Evolutionary conservation across 2,329 filamentous ascomycete species (phyloP).

Genomic region (Hypoxylon sp.): DNA sequence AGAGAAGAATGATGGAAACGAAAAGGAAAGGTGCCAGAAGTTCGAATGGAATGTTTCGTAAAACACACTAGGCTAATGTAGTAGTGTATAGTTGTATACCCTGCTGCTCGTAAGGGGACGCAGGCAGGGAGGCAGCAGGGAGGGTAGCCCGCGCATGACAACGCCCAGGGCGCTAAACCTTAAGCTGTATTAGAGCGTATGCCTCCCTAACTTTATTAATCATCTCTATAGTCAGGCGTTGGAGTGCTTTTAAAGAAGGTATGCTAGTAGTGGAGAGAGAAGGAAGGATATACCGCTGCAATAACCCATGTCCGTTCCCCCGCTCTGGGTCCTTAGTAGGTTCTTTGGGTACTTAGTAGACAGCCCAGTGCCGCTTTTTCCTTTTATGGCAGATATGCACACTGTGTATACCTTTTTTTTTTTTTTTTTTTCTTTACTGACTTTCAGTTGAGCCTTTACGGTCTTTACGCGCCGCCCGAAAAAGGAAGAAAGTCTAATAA

Average conservation of each 20-base stretch:
- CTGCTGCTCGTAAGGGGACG: background rate
- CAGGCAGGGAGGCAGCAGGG: constrained; percentile 6
- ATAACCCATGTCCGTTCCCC: constrained; percentile 33
- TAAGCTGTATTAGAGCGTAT: constrained; percentile 9
- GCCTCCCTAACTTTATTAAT: constrained; percentile 6
- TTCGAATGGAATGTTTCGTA: constrained; percentile 37
- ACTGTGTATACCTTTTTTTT: background rate
- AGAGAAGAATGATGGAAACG: constrained; percentile 33
- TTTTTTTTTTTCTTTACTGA: constrained; percentile 28
- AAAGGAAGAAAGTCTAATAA: constrained; percentile 33
- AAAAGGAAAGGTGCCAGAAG: constrained; percentile 38
- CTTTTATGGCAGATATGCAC: background rate
- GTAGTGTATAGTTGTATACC: background rate
- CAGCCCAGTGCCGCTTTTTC: background rate
- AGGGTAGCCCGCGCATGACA: constrained; percentile 40
- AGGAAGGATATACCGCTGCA: constrained; percentile 27
- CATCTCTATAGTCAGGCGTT: background rate
- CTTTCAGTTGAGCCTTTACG: constrained; percentile 8
- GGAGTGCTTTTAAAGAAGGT: background rate
- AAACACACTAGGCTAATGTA: constrained; percentile 22
- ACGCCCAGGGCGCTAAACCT: constrained; percentile 30
- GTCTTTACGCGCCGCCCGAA: constrained; percentile 39
- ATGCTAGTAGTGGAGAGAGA: constrained; percentile 11
- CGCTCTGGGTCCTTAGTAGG: constrained; percentile 32
- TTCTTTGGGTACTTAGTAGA: background rate